phyloP scores from a whole-genome alignment of 2,329 filamentous ascomycete species.

The Gnomoniopsis sp. region DNA sequence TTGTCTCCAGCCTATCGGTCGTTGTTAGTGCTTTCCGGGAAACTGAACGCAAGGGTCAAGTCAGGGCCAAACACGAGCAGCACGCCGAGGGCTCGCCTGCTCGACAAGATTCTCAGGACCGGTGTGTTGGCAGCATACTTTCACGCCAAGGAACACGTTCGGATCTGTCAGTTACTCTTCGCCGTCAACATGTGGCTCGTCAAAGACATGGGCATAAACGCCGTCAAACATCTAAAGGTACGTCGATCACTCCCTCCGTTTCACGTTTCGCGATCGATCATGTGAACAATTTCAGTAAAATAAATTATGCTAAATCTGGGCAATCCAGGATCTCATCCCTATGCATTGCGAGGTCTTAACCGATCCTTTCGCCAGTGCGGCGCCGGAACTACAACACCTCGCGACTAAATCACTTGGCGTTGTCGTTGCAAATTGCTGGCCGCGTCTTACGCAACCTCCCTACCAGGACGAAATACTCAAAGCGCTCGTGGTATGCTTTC shows the following conservation, averaged over 20 bases:
- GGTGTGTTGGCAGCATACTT: slow-evolving; percentile 53
- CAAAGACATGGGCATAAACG: slow-evolving; percentile 55
- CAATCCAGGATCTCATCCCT: slow-evolving; percentile 58
- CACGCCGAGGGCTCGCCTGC: slow-evolving; percentile 31
- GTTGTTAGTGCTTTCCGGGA: slow-evolving; percentile 55
- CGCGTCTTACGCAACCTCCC: slow-evolving; percentile 51
- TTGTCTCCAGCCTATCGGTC: slow-evolving; percentile 64
- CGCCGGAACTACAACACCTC: slow-evolving; percentile 50
- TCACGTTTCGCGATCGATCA: background rate
- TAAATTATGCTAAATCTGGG: slow-evolving; percentile 10
- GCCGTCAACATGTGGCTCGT: slow-evolving; percentile 47
- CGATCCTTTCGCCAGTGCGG: slow-evolving; percentile 62
- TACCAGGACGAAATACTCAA: slow-evolving; percentile 64
- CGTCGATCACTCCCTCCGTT: slow-evolving; percentile 28
- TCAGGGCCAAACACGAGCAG: slow-evolving; percentile 13
- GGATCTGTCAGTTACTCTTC: slow-evolving; percentile 56
- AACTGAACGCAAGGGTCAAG: slow-evolving; percentile 24
- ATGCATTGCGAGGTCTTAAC: slow-evolving; percentile 62
- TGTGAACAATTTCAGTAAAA: background rate
- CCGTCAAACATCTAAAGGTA: slow-evolving; percentile 66
- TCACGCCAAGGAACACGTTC: slow-evolving; percentile 56
- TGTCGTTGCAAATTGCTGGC: slow-evolving; percentile 65
- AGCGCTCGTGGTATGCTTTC: slow-evolving; percentile 60
- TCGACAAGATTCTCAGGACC: slow-evolving; percentile 54
- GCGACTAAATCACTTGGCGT: slow-evolving; percentile 52